Base-by-base conservation (phyloP, 768 basidiomycete species). In the Coprinellus micaceus region DNA sequence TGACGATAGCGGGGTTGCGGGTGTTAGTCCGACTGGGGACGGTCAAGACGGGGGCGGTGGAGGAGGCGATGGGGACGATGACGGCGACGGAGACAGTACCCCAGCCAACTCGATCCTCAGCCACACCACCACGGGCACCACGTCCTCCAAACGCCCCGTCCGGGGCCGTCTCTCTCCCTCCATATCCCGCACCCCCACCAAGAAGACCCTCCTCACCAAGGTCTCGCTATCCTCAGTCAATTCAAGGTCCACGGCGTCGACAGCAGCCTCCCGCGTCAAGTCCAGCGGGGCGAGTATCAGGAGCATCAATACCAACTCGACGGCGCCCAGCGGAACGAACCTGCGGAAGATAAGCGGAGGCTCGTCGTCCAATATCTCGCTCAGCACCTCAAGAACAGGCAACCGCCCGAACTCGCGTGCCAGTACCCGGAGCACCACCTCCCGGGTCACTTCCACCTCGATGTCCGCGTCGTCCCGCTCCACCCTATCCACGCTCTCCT, bases 261-360 rank as follows among this genome's bases (percentile, higher is more conserved):
- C 52, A n/a, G 52, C 33, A 44, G 47, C 44, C 26, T 9, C 39
- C 54, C 50, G 59, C 17, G 36, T 68, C 25, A 70, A 64, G 13
- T 68, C 65, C 5, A 76, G 75, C 56, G 75, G 76, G 22, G 68
- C 60, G 22, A 72, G 73, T 10, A 69, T 72, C 3, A 39, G 40
- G 17, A 58, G 58, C 41, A 40, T 43, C 22, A 37, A 13, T 4
- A 45, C 19, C 43, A 30, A 43, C 7, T 9, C 10, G 17, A 15
- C 37, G 52, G 26, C n/a, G n/a, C n/a, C n/a, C n/a, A n/a, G n/a
- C n/a, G n/a, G n/a, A n/a, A n/a, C 29, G 3, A 49, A 25, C 15
- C 50, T 30, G 12, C 37, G 36, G 21, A 28, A 25, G 2, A 49
- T 28, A 22, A 36, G 28, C 36, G 26, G 54, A 21, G 56, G 57